Evolutionary conservation across 768 basidiomycete genomes (phyloP).

Genomic region (Tylopilus felleus): DNA sequence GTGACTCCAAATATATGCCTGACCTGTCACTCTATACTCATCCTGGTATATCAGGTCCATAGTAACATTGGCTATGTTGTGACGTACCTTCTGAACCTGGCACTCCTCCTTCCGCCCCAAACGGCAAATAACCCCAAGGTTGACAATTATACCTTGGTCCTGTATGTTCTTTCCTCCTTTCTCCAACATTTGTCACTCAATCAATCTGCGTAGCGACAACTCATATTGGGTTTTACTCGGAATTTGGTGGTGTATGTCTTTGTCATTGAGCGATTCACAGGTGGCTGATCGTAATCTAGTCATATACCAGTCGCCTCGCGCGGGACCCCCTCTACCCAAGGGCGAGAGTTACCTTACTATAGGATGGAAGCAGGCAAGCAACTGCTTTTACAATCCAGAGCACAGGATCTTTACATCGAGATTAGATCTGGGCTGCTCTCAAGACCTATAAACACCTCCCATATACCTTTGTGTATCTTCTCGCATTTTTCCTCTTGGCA

Average conservation of each 20-base stretch:
- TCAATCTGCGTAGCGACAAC: constrained; percentile 55
- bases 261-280: background rate
- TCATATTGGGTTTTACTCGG: constrained; percentile 76
- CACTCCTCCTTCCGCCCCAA: constrained; percentile 57
- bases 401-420: constrained; percentile 1
- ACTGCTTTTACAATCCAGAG: background rate
- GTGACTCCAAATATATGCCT: constrained; percentile 38
- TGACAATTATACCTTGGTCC: constrained; percentile 69
- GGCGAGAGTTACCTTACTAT: constrained; percentile 75
- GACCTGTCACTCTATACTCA: background rate
- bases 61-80: constrained; percentile 74
- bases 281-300: constrained; percentile 40
- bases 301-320: constrained; percentile 80
- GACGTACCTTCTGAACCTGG: constrained; percentile 62
- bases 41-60: constrained; percentile 47
- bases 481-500: constrained; percentile 74
- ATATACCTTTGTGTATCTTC: constrained; percentile 77
- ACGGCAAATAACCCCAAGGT: constrained; percentile 50
- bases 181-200: background rate
- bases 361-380: constrained; percentile 75
- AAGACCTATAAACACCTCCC: constrained; percentile 77
- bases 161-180: constrained; percentile 41
- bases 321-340: constrained; percentile 75
- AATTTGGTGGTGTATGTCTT: constrained; percentile 80
- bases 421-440: constrained; percentile 70